Percentiles rank a stretch among this genome's conserved stretches.
These are phyloP conservation scores for Aspergillus sclerotioniger DNA, from an alignment of 495 filamentous ascomycete genomes.

Conservation along the genomic window DNA sequence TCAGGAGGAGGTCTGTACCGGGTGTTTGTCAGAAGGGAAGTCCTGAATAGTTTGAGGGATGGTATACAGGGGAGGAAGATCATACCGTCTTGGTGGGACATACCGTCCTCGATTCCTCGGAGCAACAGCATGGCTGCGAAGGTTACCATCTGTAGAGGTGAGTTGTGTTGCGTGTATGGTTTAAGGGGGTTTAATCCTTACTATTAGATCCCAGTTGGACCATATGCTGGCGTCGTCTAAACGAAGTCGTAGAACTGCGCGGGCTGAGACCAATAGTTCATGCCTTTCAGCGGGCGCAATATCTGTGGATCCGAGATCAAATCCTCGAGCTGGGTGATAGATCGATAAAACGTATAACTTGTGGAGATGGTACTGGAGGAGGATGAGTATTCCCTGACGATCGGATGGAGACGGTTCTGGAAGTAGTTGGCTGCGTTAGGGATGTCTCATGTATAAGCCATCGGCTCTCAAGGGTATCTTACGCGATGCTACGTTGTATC, in stretches of 20 bases:
- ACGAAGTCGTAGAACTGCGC: constrained; percentile 34
- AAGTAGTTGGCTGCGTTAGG: too few relatives aligned
- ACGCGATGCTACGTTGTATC: constrained; percentile 36
- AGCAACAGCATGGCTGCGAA: constrained; percentile 41
- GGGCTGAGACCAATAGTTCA: constrained; percentile 38
- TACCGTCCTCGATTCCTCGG: constrained; percentile 40
- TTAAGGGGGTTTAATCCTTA: constrained; percentile 9
- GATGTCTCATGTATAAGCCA: not conserved
- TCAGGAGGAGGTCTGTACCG: constrained; percentile 31
- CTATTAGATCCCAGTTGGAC: constrained; percentile 44
- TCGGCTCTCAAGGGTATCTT: not conserved
- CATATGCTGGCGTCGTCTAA: constrained; percentile 41
- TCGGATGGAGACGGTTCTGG: constrained; percentile 36
- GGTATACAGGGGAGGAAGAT: not conserved
- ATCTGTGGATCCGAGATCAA: constrained; percentile 38
- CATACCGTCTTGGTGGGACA: constrained; percentile 38
- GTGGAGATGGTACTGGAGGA: constrained; percentile 41
- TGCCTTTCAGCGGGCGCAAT: constrained; percentile 35
- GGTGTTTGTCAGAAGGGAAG: not conserved
- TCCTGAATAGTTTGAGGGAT: not conserved
- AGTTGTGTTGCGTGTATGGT: not conserved
- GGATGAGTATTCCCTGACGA: constrained; percentile 34
- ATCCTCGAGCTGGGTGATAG: constrained; percentile 44
- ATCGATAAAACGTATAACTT: constrained; percentile 46
- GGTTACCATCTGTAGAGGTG: constrained; percentile 35